Evolutionary conservation across 1,284 basidiomycete species (phyloP).

Genomic region (Sphagnurus paluster): DNA sequence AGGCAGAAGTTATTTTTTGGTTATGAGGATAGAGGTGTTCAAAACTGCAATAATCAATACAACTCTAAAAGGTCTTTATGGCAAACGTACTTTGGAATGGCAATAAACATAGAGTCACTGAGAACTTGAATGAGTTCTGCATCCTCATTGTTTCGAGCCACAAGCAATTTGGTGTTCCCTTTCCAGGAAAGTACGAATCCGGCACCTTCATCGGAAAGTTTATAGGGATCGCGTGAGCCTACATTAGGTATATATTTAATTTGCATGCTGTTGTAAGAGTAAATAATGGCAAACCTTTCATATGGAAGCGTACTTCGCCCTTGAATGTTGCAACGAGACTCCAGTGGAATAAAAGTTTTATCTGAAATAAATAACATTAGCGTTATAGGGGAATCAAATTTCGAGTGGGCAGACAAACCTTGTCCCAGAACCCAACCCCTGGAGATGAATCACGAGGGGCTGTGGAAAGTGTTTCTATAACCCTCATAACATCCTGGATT

Average conservation of each 20-base stretch:
- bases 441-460: conserved; percentile 87
- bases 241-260: conserved; percentile 18
- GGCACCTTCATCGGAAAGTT: conserved; percentile 73
- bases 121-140: conserved; percentile 83
- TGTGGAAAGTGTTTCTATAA: conserved; percentile 83
- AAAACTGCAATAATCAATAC: conserved; percentile 18
- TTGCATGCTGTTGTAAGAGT: background rate
- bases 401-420: conserved; percentile 39
- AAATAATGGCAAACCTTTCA: conserved; percentile 67
- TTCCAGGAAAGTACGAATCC: conserved; percentile 91
- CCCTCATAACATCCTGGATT: conserved; percentile 84
- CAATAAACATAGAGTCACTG: conserved; percentile 79
- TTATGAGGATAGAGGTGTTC: conserved; percentile 22
- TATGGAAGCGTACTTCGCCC: conserved; percentile 75
- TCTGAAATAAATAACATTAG: conserved; percentile 38
- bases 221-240: conserved; percentile 88
- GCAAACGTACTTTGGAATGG: conserved; percentile 74
- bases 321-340: conserved; percentile 71
- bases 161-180: conserved; percentile 71
- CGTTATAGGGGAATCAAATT: conserved; percentile 5
- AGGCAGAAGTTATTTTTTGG: conserved; percentile 12
- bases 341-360: conserved; percentile 88
- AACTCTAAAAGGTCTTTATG: background rate
- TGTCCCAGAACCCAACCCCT: conserved; percentile 93
- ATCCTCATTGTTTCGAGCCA: conserved; percentile 77